Percentiles rank a stretch among this genome's conserved stretches.
These are phyloP conservation scores for Mucuna pruriens DNA, from an alignment of 306 rosid species.

Conservation along the genomic window DNA sequence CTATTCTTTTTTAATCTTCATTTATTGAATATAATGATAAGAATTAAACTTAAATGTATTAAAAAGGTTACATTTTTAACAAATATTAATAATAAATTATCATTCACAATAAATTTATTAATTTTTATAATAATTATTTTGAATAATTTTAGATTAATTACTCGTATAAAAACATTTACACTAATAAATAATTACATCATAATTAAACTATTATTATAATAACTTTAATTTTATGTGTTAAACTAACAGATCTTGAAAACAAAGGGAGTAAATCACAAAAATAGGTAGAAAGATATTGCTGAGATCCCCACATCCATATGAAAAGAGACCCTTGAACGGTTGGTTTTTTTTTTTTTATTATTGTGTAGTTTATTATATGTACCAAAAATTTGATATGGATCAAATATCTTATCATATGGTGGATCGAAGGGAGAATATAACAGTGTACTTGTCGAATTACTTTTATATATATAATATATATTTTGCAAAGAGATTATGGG, in stretches of 20 bases:
- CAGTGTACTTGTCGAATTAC: neutral
- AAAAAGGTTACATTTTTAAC: too few species aligned
- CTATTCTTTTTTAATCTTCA: too few species aligned
- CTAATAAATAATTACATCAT: too few species aligned
- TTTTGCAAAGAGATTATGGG: neutral
- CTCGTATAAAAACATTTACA: too few species aligned
- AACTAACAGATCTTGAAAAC: neutral
- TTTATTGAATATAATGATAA: too few species aligned
- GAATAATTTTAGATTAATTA: too few species aligned
- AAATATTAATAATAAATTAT: too few species aligned
- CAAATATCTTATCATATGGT: slow-evolving; percentile 4
- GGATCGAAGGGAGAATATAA: slow-evolving; percentile 26
- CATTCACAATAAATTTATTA: too few species aligned
- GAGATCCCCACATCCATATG: neutral
- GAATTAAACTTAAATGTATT: too few species aligned
- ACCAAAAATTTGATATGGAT: neutral
- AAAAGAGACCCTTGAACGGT: slow-evolving; percentile 28
- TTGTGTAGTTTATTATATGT: slow-evolving; percentile 13
- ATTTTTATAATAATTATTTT: too few species aligned
- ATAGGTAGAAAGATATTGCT: neutral
- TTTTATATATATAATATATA: neutral
- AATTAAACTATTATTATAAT: too few species aligned
- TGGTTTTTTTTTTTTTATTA: neutral
- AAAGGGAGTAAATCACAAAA: neutral
- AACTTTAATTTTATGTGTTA: too few species aligned